Percentiles rank a stretch among this genome's conserved stretches.
Evolutionary conservation across 2,329 filamentous ascomycete species (phyloP).

Genomic region (Cercospora berteroae): DNA sequence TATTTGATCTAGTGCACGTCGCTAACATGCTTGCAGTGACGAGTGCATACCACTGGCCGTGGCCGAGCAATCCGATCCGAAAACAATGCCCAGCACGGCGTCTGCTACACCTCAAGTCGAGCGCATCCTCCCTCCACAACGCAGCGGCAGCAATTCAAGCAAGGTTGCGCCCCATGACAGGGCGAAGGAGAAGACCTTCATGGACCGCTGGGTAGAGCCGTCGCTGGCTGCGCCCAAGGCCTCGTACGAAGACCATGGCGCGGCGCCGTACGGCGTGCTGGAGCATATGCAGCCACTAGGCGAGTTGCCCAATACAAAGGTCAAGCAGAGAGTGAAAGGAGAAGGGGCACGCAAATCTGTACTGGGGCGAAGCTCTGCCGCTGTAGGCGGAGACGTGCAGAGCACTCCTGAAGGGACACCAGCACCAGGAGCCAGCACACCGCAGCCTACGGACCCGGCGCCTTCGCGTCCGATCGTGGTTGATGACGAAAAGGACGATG

Average conservation of each 20-base stretch:
- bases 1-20: background rate
- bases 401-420: constrained; percentile 46
- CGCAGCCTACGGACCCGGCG: constrained; percentile 41
- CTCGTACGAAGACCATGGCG: constrained; percentile 74
- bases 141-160: constrained; percentile 40
- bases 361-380: constrained; percentile 44
- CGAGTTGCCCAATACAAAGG: constrained; percentile 62
- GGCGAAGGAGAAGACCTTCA: constrained; percentile 37
- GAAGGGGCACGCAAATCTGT: constrained; percentile 45
- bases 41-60: constrained; percentile 10
- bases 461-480: constrained; percentile 34
- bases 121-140: constrained; percentile 1
- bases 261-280: constrained; percentile 70
- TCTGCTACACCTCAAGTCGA: constrained; percentile 13
- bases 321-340: constrained; percentile 55
- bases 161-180: constrained; percentile 32
- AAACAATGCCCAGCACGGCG: constrained; percentile 10
- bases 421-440: constrained; percentile 29
- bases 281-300: constrained; percentile 83
- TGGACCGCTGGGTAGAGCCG: constrained; percentile 54
- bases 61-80: constrained; percentile 2
- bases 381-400: constrained; percentile 42
- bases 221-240: constrained; percentile 54
- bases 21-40: constrained; percentile 21
- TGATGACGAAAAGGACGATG: constrained; percentile 50